Percentiles rank a stretch among this genome's conserved stretches.
phyloP scores from a whole-genome alignment of 495 filamentous ascomycete species.

The Opeltia flavorubescens region DNA sequence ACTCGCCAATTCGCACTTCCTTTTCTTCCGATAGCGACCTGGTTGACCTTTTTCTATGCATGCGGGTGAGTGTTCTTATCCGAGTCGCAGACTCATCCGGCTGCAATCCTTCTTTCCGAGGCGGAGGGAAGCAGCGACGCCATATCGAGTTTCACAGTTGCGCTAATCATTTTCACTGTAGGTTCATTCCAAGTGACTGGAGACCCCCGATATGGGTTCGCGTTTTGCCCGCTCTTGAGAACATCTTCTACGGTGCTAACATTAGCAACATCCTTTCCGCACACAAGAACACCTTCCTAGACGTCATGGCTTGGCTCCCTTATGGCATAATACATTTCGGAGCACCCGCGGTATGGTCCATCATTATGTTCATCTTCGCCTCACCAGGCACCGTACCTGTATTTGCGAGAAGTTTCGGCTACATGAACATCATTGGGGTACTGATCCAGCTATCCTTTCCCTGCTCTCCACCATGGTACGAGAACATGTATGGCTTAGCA shows the following conservation, averaged over 20 bases:
- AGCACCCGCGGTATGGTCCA: conserved; percentile 60
- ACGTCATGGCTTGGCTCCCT: conserved; percentile 82
- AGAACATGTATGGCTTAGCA: conserved; percentile 73
- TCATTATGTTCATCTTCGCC: conserved; percentile 70
- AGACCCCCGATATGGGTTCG: conserved; percentile 88
- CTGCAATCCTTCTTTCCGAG: neutral
- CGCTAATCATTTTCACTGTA: conserved; percentile 22
- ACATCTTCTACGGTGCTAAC: conserved; percentile 92
- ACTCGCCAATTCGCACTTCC: conserved; percentile 87
- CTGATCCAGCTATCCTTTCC: conserved; percentile 77
- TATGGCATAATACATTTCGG: conserved; percentile 85
- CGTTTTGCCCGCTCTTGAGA: conserved; percentile 87
- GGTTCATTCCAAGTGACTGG: conserved; percentile 74
- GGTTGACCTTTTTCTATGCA: conserved; percentile 77
- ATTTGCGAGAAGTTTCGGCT: conserved; percentile 76
- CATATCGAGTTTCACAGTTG: no score
- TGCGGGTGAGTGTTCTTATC: conserved; percentile 54
- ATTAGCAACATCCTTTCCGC: conserved; percentile 89
- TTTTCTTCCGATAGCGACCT: conserved; percentile 68
- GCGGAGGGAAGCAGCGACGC: no score
- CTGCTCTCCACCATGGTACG: conserved; percentile 92
- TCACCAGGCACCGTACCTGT: conserved; percentile 74
- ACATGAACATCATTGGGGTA: conserved; percentile 79
- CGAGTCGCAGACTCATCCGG: neutral
- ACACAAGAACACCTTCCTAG: conserved; percentile 65